These are phyloP conservation scores for Nicotiana noctiflora DNA, from an alignment of 257 asterid species.

Conservation along the genomic window DNA sequence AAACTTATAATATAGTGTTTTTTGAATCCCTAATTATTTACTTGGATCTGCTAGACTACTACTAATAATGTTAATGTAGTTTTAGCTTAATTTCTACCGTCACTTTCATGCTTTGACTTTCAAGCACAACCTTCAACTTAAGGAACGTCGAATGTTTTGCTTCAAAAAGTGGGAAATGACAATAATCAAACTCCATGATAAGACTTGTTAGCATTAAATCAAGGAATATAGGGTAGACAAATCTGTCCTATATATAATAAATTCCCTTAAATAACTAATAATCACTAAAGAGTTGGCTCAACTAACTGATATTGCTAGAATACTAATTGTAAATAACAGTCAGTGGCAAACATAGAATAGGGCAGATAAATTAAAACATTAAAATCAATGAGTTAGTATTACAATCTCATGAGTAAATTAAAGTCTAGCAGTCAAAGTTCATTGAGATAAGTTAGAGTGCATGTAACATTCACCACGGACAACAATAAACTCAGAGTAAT, in stretches of 20 bases:
- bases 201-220: background rate
- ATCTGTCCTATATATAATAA: background rate
- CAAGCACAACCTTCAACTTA: background rate
- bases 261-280: background rate
- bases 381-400: background rate
- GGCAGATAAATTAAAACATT: background rate
- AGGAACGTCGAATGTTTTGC: background rate
- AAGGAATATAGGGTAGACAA: background rate
- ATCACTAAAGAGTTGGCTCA: background rate
- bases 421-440: no score
- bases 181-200: background rate
- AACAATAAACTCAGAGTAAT: no score
- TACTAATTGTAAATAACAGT: no score
- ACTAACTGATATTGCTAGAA: background rate
- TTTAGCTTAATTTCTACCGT: background rate
- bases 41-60: no score
- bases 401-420: background rate
- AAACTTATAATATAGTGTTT: no score
- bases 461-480: no score
- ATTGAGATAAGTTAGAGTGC: no score
- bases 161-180: background rate
- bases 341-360: background rate
- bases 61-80: background rate
- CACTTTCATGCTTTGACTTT: background rate
- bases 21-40: no score